Base-by-base conservation (phyloP, 805 yeast species). In the Hanseniaspora guilliermondii region DNA sequence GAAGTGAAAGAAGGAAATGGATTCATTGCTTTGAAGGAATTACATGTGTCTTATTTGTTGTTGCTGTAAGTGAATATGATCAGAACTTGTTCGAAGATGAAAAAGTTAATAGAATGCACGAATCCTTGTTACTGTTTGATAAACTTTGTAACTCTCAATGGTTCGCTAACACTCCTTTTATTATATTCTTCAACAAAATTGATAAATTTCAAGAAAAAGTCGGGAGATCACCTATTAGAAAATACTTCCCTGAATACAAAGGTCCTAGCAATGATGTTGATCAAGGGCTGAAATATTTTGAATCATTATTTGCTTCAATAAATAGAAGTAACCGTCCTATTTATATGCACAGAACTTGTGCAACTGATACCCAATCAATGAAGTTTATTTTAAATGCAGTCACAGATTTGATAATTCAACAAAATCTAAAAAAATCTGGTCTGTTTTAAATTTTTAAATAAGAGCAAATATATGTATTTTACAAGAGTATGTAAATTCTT, bases 1-100 rank as follows among this genome's bases (percentile, higher is more conserved):
- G 96, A 57, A 79, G 87, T 21, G 97, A 89, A 66, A 75, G 97
- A 57, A 80, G 83, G 61, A 89, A 89, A 66, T 89, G 97, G 97
- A 85, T 89, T 58, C 96, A 88, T 64, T 87, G 95, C 64, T 89
- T 89, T 68, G 93, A 89, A 63, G 87, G 85, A 58, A 85, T 91
- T 49, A 84, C 95, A 0, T 85, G 94, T 3, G 83, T 94, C 0
- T 67, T 91, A 38, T 93, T 87, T 67, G 96, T 91, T 7, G 76
- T 85, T 19, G 96, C 97, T 0, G 81, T 87, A 25, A 80, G 87
- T 47, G 98, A 93, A 70, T 93, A 87, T 66, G 97, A 91, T 69
- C 96, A 91, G 68, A 80, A 77, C 72, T 69, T 93, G 47, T 87
- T 85, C 69, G 98, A 91, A 67, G 97, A 91, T 67, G 85, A 82